These are phyloP conservation scores for Pichia norvegensis DNA, from an alignment of 1,139 yeast species.

Conservation along the genomic window DNA sequence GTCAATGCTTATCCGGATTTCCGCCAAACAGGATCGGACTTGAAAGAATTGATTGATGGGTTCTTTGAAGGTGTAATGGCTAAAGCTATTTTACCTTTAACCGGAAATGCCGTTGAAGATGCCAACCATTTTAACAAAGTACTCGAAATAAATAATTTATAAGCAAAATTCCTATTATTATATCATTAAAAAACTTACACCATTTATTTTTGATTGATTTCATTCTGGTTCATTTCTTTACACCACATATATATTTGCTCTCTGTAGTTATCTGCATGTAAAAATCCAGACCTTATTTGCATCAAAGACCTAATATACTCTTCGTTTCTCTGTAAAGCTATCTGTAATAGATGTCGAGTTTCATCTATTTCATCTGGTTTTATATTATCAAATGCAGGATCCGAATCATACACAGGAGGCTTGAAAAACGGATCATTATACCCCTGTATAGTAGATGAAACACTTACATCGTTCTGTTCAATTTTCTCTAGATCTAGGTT, in stretches of 20 bases:
- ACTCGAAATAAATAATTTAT: slow-evolving; percentile 22
- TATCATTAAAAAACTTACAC: background rate
- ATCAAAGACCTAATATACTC: slow-evolving; percentile 78
- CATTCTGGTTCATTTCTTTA: slow-evolving; percentile 72
- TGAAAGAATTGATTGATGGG: slow-evolving; percentile 56
- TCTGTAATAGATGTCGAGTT: slow-evolving; percentile 57
- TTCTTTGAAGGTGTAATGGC: slow-evolving; percentile 45
- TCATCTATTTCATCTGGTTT: slow-evolving; percentile 53
- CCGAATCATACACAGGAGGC: slow-evolving; percentile 40
- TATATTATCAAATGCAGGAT: slow-evolving; percentile 34
- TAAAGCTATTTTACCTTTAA: slow-evolving; percentile 36
- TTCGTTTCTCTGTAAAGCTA: slow-evolving; percentile 78
- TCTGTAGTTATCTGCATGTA: slow-evolving; percentile 70
- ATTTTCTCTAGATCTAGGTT: slow-evolving; percentile 32
- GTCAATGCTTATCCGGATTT: slow-evolving; percentile 94
- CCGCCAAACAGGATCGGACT: slow-evolving; percentile 81
- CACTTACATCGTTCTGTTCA: slow-evolving; percentile 12
- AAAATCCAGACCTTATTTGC: slow-evolving; percentile 62
- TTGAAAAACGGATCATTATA: slow-evolving; percentile 54
- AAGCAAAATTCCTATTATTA: background rate
- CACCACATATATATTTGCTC: slow-evolving; percentile 72
- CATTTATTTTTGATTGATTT: slow-evolving; percentile 25
- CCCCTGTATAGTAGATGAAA: slow-evolving; percentile 4
- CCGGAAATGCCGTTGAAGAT: slow-evolving; percentile 18
- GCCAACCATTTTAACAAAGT: slow-evolving; percentile 32